Conservation (phyloP, 192 early-diverging fungal genomes). For the Mortierella antarctica region DNA sequence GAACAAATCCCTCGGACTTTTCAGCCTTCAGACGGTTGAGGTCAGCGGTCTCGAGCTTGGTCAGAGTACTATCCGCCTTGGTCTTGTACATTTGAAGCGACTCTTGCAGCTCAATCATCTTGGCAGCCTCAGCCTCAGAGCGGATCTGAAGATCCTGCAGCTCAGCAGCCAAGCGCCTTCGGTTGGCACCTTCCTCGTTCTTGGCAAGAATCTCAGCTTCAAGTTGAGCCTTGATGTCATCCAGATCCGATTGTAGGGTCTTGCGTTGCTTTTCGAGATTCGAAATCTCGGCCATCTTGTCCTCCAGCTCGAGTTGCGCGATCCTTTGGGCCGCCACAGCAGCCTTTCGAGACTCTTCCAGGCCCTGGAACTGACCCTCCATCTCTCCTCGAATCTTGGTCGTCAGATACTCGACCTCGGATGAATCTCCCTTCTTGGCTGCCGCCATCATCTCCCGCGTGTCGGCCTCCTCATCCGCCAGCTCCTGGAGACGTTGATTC, state of each 20-base stretch:
- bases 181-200: constrained; percentile 68
- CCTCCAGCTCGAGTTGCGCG: constrained; percentile 82
- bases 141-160: constrained; percentile 70
- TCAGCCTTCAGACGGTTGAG: constrained; percentile 79
- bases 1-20: constrained; percentile 74
- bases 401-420: constrained; percentile 67
- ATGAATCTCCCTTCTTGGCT: constrained; percentile 59
- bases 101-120: constrained; percentile 69
- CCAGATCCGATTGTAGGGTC: constrained; percentile 69
- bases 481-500: constrained; percentile 63
- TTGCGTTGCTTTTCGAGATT: constrained; percentile 74
- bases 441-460: constrained; percentile 68
- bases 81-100: constrained; percentile 63
- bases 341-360: constrained; percentile 86
- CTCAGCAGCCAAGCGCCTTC: constrained; percentile 67
- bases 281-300: constrained; percentile 76
- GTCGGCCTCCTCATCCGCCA: constrained; percentile 69
- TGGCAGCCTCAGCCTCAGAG: constrained; percentile 70
- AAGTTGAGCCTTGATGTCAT: constrained; percentile 68
- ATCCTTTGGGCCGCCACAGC: constrained; percentile 81
- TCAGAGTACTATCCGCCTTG: constrained; percentile 63
- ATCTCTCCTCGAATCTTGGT: constrained; percentile 71
- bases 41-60: constrained; percentile 74
- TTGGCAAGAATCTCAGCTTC: constrained; percentile 74
- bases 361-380: constrained; percentile 77